A percentile compares a stretch with the other conserved stretches of the same genome.
These are phyloP conservation scores for Yamadazyma kanchanaburiensis DNA, from an alignment of 1,139 yeast genomes.

Conservation along the genomic window DNA sequence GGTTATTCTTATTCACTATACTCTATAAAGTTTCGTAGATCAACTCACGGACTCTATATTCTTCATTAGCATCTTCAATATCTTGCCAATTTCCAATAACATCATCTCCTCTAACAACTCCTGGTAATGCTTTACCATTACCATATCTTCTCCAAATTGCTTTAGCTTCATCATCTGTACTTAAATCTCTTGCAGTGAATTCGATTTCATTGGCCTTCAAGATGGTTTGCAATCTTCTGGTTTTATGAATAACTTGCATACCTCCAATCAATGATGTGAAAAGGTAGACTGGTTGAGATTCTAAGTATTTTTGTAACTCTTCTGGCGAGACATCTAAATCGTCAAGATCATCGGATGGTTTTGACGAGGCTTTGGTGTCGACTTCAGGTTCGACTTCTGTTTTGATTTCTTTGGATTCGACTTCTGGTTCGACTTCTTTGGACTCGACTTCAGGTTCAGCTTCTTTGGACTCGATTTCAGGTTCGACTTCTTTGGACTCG, in stretches of 20 bases:
- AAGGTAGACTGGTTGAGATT: constrained; percentile 62
- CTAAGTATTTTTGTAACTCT: constrained; percentile 44
- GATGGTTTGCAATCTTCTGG: constrained; percentile 74
- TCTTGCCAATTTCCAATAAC: constrained; percentile 81
- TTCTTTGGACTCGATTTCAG: constrained; percentile 1
- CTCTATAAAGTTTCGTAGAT: constrained; percentile 47
- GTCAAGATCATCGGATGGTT: constrained; percentile 19
- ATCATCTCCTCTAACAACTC: constrained; percentile 90
- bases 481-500: not conserved
- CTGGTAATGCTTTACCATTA: constrained; percentile 77
- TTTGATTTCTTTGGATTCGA: constrained; percentile 14
- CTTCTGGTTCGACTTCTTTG: constrained; percentile 5
- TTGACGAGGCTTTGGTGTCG: constrained; percentile 5
- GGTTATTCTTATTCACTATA: not conserved
- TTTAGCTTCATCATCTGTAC: constrained; percentile 85
- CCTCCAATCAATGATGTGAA: constrained; percentile 92
- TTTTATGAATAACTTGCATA: constrained; percentile 76
- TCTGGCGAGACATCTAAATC: constrained; percentile 42
- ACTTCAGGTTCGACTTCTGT: constrained; percentile 12
- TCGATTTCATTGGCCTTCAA: constrained; percentile 70
- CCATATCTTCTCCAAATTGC: constrained; percentile 81
- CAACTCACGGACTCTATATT: constrained; percentile 61
- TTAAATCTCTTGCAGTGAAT: constrained; percentile 73
- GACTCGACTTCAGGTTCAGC: constrained; percentile 1
- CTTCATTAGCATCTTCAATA: constrained; percentile 82